Conservation (phyloP, 2,329 filamentous ascomycete species). For the Cercospora sp. region DNA sequence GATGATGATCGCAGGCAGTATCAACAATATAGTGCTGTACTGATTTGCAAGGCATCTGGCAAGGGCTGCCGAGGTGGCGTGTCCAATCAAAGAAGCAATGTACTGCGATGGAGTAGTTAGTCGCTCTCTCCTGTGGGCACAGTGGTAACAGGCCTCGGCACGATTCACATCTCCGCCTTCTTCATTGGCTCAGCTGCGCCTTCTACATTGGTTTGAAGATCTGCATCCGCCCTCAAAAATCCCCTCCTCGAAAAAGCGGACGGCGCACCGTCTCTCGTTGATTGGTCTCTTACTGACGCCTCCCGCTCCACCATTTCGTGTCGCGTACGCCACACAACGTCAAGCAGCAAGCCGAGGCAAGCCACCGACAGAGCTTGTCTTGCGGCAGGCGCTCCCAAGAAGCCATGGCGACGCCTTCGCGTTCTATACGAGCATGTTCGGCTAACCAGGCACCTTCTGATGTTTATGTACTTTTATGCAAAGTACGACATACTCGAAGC, state of each 20-base stretch:
- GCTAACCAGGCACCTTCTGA: not conserved
- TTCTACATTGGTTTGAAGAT: not conserved
- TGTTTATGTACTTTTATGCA: not conserved
- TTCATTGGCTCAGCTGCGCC: not conserved
- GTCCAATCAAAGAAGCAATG: not conserved
- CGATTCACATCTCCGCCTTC: not conserved
- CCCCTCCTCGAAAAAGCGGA: not conserved
- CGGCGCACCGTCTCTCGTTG: not conserved
- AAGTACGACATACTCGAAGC: not conserved
- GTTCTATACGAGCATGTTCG: not conserved
- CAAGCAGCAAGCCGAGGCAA: not conserved
- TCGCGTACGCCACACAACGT: not conserved
- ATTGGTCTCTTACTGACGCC: not conserved
- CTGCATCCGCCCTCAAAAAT: not conserved
- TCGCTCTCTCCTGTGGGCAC: not conserved
- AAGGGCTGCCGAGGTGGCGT: conserved; percentile 4
- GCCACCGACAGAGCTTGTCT: conserved; percentile 24
- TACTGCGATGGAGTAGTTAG: not conserved
- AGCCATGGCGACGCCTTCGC: conserved; percentile 14
- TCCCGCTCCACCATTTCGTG: conserved; percentile 31
- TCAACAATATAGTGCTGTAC: not conserved
- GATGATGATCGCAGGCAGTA: not conserved
- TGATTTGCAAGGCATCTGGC: not conserved
- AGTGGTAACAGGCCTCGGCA: not conserved
- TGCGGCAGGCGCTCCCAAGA: conserved; percentile 1